A percentile compares a stretch with the other conserved stretches of the same genome.
These are phyloP conservation scores for Gamarada debralockiae DNA, from an alignment of 495 filamentous ascomycete species.

Conservation along the genomic window DNA sequence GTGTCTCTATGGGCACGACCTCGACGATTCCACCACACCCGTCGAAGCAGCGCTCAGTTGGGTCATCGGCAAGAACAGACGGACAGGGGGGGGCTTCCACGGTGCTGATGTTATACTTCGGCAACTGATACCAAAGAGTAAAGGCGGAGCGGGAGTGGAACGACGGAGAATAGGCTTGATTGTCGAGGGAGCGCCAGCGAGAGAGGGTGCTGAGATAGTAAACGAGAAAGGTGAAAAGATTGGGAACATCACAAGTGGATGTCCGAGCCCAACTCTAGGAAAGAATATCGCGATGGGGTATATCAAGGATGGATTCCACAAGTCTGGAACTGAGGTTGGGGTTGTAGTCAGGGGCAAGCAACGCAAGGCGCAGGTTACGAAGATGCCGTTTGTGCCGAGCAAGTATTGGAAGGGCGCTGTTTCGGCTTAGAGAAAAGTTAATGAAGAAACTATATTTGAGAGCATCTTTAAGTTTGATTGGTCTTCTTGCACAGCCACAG, in stretches of 20 bases:
- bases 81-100: slow-evolving; percentile 65
- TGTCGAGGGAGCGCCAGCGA: slow-evolving; percentile 81
- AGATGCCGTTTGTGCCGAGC: slow-evolving; percentile 90
- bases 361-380: slow-evolving; percentile 73
- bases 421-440: not conserved
- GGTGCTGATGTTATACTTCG: slow-evolving; percentile 68
- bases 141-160: slow-evolving; percentile 60
- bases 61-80: slow-evolving; percentile 77
- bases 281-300: slow-evolving; percentile 98
- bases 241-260: slow-evolving; percentile 76
- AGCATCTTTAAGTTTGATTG: too few relatives aligned
- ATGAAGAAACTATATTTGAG: too few relatives aligned
- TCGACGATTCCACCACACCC: slow-evolving; percentile 84
- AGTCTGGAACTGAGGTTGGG: slow-evolving; percentile 78
- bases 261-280: slow-evolving; percentile 79
- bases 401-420: slow-evolving; percentile 61
- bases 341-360: slow-evolving; percentile 78
- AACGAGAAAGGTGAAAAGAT: slow-evolving; percentile 54
- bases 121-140: slow-evolving; percentile 65
- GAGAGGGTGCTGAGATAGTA: slow-evolving; percentile 83
- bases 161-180: slow-evolving; percentile 77
- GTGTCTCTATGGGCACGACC: slow-evolving; percentile 98
- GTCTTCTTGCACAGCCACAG: too few relatives aligned
- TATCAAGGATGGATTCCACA: slow-evolving; percentile 75
- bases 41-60: slow-evolving; percentile 80